Percentiles rank a stretch among this genome's conserved stretches.
Conservation (phyloP, 169 alveolate genomes). For the Theileria annulata region DNA sequence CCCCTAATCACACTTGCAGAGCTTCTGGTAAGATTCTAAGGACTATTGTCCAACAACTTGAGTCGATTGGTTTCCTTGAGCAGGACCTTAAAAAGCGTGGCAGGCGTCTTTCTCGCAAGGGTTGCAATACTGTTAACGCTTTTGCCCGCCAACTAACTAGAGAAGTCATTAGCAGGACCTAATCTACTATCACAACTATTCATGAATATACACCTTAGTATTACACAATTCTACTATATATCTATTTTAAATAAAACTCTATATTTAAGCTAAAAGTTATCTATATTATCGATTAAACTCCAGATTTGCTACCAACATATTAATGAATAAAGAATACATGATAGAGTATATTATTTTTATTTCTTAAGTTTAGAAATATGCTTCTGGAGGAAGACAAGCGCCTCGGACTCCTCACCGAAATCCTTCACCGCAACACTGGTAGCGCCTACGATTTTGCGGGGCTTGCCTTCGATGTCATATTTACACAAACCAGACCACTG, state of each 20-base stretch:
- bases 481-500: constrained; percentile 97
- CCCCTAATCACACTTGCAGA: constrained; percentile 87
- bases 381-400: constrained; percentile 85
- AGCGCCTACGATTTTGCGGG: constrained; percentile 94
- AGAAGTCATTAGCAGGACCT: constrained; percentile 41
- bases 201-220: not conserved
- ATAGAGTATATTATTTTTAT: not conserved
- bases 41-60: constrained; percentile 91
- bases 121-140: constrained; percentile 80
- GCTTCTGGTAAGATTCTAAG: constrained; percentile 95
- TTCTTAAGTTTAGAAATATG: constrained; percentile 63
- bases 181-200: not conserved
- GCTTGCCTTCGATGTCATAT: constrained; percentile 90
- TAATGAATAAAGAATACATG: not conserved
- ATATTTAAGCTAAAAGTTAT: no score
- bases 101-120: constrained; percentile 81
- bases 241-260: not conserved
- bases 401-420: constrained; percentile 94
- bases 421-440: constrained; percentile 93
- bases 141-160: constrained; percentile 82
- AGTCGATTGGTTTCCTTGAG: constrained; percentile 90
- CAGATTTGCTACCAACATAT: not conserved
- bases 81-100: constrained; percentile 86
- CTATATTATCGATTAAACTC: not conserved
- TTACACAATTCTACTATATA: no score